These are phyloP conservation scores for Primulina huaijiensis DNA, from an alignment of 257 asterid genomes.

Conservation along the genomic window DNA sequence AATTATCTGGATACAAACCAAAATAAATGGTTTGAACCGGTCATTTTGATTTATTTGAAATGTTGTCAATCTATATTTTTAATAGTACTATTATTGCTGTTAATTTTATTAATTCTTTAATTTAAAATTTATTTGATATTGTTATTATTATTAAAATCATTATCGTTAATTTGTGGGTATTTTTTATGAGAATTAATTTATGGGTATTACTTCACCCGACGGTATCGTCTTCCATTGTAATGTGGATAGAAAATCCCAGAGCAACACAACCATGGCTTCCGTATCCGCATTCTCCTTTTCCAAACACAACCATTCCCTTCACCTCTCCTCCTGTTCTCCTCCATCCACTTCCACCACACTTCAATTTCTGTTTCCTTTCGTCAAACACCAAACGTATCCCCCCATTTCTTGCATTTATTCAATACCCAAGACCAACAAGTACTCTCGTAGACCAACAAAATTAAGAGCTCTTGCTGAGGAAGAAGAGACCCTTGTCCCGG, in stretches of 20 bases:
- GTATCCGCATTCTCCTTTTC: conserved; percentile 40
- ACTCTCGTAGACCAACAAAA: conserved; percentile 26
- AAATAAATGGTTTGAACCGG: too few species aligned
- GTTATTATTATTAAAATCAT: too few species aligned
- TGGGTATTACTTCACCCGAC: background rate
- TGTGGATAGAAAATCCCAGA: conserved; percentile 32
- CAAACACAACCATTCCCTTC: conserved; percentile 23
- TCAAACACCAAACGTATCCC: background rate
- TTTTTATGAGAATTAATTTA: too few species aligned
- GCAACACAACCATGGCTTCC: conserved; percentile 49
- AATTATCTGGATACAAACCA: too few species aligned
- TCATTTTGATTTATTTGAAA: too few species aligned
- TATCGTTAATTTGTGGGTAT: too few species aligned
- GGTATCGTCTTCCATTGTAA: background rate
- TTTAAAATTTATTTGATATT: too few species aligned
- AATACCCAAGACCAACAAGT: conserved; percentile 16
- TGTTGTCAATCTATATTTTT: too few species aligned
- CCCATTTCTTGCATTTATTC: conserved; percentile 29
- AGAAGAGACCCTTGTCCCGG: conserved; percentile 34
- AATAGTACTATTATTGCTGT: too few species aligned
- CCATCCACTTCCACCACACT: conserved; percentile 10
- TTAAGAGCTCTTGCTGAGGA: conserved; percentile 48
- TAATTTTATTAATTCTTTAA: too few species aligned
- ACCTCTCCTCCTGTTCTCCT: conserved; percentile 2
- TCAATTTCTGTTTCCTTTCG: conserved; percentile 27